Evolutionary conservation across 495 filamentous ascomycete species (phyloP).

Genomic region (Mytilinidion resinicola): DNA sequence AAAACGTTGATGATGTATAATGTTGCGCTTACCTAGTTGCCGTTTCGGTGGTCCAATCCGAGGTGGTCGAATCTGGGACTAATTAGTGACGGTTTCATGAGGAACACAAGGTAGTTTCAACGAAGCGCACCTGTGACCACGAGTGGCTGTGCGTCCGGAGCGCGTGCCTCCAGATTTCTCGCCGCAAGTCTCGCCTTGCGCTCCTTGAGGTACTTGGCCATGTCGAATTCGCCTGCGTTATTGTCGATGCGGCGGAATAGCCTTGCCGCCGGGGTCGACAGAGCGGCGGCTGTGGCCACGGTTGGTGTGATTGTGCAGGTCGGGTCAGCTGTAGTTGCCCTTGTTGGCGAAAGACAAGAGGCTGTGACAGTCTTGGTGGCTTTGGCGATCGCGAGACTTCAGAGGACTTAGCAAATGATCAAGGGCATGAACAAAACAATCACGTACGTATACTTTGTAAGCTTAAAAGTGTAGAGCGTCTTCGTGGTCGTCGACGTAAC

Average conservation of each 20-base stretch:
- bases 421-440: too few species aligned
- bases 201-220: slow-evolving; percentile 8
- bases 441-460: slow-evolving; percentile 15
- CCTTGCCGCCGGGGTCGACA: slow-evolving; percentile 7
- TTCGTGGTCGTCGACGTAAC: slow-evolving; percentile 28
- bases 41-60: slow-evolving; percentile 14
- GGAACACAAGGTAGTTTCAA: too few species aligned
- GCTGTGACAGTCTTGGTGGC: slow-evolving; percentile 27
- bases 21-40: slow-evolving; percentile 2
- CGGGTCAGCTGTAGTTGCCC: slow-evolving; percentile 20
- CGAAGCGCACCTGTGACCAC: slow-evolving; percentile 15
- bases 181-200: slow-evolving; percentile 9
- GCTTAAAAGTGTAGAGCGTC: slow-evolving; percentile 27
- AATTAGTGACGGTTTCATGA: too few species aligned
- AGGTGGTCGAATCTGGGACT: slow-evolving; percentile 13
- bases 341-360: slow-evolving; percentile 19
- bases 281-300: slow-evolving; percentile 8
- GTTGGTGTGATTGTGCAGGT: slow-evolving; percentile 24
- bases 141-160: slow-evolving; percentile 30
- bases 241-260: slow-evolving; percentile 18
- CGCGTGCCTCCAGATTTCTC: slow-evolving; percentile 22
- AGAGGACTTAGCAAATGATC: too few species aligned
- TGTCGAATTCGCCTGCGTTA: slow-evolving; percentile 4
- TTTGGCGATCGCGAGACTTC: slow-evolving; percentile 12
- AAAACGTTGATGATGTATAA: too few species aligned